Evolutionary conservation across 495 filamentous ascomycete genomes (phyloP).

Genomic region (Trichoderma erinaceum): DNA sequence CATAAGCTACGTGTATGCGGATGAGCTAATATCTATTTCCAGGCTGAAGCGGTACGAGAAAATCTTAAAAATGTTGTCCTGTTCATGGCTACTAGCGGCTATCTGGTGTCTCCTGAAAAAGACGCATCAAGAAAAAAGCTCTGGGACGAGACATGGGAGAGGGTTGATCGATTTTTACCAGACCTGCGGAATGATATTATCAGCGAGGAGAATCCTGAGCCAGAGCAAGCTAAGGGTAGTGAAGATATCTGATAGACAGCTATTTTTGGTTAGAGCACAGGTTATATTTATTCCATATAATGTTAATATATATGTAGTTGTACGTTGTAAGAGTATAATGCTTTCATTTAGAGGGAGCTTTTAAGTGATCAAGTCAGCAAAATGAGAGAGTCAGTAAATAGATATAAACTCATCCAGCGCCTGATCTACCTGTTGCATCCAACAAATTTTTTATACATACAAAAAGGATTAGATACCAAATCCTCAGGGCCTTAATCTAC

Average conservation of each 20-base stretch:
- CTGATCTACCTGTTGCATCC: neutral
- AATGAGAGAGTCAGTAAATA: too few relatives aligned
- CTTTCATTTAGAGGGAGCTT: too few relatives aligned
- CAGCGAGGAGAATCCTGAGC: conserved; percentile 31
- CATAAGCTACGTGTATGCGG: neutral
- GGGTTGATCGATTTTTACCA: conserved; percentile 85
- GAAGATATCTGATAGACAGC: neutral
- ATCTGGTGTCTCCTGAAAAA: conserved; percentile 66
- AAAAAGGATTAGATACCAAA: neutral
- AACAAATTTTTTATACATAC: neutral
- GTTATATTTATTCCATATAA: neutral
- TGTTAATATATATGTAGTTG: neutral
- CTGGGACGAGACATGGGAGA: conserved; percentile 79
- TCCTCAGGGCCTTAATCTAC: neutral
- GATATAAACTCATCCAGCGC: too few relatives aligned
- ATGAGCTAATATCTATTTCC: conserved; percentile 16
- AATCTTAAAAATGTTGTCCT: conserved; percentile 93
- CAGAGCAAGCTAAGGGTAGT: neutral
- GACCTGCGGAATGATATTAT: conserved; percentile 53
- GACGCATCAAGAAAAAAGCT: conserved; percentile 53
- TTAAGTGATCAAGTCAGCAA: too few relatives aligned
- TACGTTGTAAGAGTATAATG: neutral
- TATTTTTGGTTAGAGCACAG: neutral
- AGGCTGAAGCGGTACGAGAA: conserved; percentile 95
- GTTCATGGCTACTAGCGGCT: conserved; percentile 89